Conservation (phyloP, 1,284 basidiomycete genomes). For the Amanita bisporigera region DNA sequence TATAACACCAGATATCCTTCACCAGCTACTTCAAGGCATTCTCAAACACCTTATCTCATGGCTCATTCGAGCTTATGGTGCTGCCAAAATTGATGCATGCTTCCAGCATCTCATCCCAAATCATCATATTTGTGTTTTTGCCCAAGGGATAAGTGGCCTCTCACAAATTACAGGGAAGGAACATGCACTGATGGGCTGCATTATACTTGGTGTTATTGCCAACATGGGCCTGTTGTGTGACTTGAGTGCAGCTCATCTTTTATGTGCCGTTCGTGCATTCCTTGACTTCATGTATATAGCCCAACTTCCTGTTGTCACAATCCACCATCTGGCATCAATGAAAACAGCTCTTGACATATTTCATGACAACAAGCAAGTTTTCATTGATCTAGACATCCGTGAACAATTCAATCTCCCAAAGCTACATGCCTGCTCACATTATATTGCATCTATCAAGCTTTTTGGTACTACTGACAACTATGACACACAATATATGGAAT, state of each 20-base stretch:
- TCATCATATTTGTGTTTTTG: conserved; percentile 22
- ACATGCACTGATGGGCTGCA: conserved; percentile 16
- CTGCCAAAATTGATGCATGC: conserved; percentile 12
- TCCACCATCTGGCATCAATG: background rate
- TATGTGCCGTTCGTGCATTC: background rate
- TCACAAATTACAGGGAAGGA: conserved; percentile 37
- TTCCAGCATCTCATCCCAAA: conserved; percentile 21
- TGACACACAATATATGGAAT: background rate
- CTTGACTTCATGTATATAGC: background rate
- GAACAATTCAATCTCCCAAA: conserved; percentile 4
- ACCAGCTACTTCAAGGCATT: too few relatives aligned
- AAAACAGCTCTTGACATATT: background rate
- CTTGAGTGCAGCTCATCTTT: background rate
- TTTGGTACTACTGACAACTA: conserved; percentile 18
- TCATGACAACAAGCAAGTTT: background rate
- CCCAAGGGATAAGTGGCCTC: conserved; percentile 42
- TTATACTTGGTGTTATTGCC: background rate
- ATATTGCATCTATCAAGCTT: background rate
- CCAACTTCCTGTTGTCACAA: background rate
- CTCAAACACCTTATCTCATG: background rate
- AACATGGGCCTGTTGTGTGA: background rate
- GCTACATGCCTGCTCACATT: background rate
- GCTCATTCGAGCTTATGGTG: background rate
- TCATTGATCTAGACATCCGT: background rate
- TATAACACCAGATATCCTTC: too few relatives aligned